A percentile compares a stretch with the other conserved stretches of the same genome.
These are phyloP conservation scores for Trypethelium eluteriae DNA, from an alignment of 495 filamentous ascomycete species.

Conservation along the genomic window DNA sequence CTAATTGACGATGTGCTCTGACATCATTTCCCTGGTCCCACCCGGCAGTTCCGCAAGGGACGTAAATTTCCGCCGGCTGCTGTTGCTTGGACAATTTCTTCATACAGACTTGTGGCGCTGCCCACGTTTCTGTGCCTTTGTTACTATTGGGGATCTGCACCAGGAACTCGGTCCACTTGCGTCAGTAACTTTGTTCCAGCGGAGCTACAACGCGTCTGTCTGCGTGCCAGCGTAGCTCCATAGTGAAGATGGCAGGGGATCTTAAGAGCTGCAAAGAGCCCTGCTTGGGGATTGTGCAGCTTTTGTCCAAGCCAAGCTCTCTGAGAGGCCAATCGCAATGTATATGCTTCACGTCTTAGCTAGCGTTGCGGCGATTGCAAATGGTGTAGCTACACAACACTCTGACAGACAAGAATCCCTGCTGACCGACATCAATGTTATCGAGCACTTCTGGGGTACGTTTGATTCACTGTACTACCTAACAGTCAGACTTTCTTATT, in stretches of 20 bases:
- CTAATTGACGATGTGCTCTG: neutral
- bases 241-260: neutral
- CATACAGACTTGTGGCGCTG: neutral
- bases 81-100: neutral
- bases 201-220: neutral
- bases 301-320: constrained; percentile 11
- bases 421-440: constrained; percentile 21
- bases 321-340: neutral
- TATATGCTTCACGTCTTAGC: neutral
- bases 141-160: neutral
- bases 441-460: constrained; percentile 25
- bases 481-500: neutral
- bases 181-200: neutral
- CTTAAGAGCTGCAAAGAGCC: neutral
- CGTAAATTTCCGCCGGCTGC: neutral
- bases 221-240: neutral
- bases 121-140: neutral
- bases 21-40: neutral
- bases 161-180: neutral
- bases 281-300: neutral
- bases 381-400: neutral
- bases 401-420: neutral
- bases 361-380: neutral
- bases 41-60: neutral
- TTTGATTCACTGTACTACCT: neutral